phyloP scores from a whole-genome alignment of 2,329 filamentous ascomycete species.

The Madurella fahalii region DNA sequence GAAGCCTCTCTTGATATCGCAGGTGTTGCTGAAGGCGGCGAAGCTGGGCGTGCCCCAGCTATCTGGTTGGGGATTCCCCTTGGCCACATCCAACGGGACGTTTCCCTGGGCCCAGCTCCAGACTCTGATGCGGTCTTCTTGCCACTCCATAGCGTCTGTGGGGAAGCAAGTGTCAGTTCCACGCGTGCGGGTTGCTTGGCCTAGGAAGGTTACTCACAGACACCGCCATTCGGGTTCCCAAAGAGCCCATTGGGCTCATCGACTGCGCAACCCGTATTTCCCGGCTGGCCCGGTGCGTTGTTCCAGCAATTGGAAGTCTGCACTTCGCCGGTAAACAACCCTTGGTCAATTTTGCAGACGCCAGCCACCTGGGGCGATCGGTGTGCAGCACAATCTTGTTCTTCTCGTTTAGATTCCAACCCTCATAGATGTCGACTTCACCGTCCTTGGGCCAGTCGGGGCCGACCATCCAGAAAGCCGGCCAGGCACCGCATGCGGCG shows the following conservation, averaged over 20 bases:
- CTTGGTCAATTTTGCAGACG: conserved; percentile 32
- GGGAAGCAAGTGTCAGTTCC: conserved; percentile 1
- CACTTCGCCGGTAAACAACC: conserved; percentile 31
- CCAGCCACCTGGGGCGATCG: conserved; percentile 30
- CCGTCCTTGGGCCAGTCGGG: conserved; percentile 56
- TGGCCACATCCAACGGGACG: conserved; percentile 34
- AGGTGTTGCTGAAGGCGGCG: conserved; percentile 53
- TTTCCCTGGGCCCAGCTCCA: conserved; percentile 36
- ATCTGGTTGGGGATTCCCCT: conserved; percentile 53
- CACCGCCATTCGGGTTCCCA: conserved; percentile 36
- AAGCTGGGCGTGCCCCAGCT: conserved; percentile 63
- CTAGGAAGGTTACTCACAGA: conserved; percentile 32
- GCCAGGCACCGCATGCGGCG: conserved; percentile 66
- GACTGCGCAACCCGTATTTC: conserved; percentile 40
- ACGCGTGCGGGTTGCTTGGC: background rate
- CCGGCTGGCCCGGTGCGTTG: conserved; percentile 31
- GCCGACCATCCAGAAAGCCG: conserved; percentile 58
- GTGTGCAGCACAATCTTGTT: conserved; percentile 61
- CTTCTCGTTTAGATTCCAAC: conserved; percentile 51
- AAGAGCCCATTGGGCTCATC: conserved; percentile 38
- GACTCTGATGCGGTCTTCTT: conserved; percentile 37
- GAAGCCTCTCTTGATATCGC: conserved; percentile 62
- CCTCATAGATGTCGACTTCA: conserved; percentile 66
- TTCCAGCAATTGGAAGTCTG: conserved; percentile 40
- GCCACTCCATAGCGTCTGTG: conserved; percentile 41